Evolutionary conservation across 805 yeast species (phyloP).

Genomic region (Torulaspora indica): DNA sequence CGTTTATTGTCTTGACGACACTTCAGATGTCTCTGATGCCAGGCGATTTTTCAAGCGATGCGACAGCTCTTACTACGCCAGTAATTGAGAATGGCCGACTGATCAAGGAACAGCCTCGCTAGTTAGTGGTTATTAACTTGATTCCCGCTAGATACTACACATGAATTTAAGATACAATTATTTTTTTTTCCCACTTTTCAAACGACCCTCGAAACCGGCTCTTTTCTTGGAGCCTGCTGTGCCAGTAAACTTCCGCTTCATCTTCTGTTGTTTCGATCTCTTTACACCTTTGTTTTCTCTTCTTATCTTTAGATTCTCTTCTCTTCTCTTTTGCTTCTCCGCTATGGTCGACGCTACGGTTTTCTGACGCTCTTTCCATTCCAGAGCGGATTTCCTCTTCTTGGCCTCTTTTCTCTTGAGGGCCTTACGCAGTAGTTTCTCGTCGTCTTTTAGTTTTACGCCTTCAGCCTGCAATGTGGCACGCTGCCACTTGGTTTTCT

Average conservation of each 20-base stretch:
- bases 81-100: neutral
- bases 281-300: constrained; percentile 80
- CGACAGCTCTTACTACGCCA: neutral
- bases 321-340: constrained; percentile 80
- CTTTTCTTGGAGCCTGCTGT: constrained; percentile 46
- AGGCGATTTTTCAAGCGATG: neutral
- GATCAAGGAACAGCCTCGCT: neutral
- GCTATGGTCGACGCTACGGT: constrained; percentile 69
- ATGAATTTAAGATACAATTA: constrained; percentile 5
- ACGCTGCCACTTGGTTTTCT: constrained; percentile 79
- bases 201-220: constrained; percentile 89
- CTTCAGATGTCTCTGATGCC: neutral
- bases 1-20: too few relatives aligned
- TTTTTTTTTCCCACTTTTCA: constrained; percentile 34
- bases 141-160: neutral
- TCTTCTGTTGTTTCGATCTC: constrained; percentile 66
- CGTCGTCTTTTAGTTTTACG: constrained; percentile 81
- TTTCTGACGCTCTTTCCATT: constrained; percentile 89
- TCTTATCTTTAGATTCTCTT: constrained; percentile 81
- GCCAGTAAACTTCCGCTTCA: constrained; percentile 59
- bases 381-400: constrained; percentile 80
- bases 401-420: constrained; percentile 75
- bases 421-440: constrained; percentile 78
- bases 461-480: constrained; percentile 88
- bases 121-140: neutral